A percentile compares a stretch with the other conserved stretches of the same genome.
Conservation (phyloP, 2,329 filamentous ascomycete genomes). For the Chrysoporthe cubensis region DNA sequence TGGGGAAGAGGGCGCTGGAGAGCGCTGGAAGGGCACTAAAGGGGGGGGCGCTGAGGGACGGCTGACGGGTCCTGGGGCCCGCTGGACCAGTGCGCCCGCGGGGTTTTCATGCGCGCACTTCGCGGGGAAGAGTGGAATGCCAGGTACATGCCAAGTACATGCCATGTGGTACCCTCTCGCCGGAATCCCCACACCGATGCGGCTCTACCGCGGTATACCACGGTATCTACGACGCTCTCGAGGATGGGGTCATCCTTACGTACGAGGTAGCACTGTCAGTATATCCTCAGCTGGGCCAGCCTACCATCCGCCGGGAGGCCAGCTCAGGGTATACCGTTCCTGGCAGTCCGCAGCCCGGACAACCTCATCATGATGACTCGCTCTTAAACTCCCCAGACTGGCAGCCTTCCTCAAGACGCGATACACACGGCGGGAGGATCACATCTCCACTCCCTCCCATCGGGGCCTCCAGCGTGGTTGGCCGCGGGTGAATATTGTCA, state of each 20-base stretch:
- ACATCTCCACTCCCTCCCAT: not conserved
- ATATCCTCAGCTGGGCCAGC: no score
- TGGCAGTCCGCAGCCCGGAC: no score
- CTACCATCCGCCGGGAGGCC: no score
- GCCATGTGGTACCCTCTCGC: not conserved
- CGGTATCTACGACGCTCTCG: not conserved
- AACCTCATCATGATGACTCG: not conserved
- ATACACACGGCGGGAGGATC: not conserved
- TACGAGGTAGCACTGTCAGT: no score
- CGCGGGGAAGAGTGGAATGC: slow-evolving; percentile 17
- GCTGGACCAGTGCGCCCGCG: not conserved
- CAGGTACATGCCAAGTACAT: not conserved
- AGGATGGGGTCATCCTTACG: no score
- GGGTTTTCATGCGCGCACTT: not conserved
- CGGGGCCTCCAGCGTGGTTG: not conserved
- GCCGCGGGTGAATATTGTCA: not conserved
- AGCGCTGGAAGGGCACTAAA: not conserved
- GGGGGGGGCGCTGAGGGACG: not conserved
- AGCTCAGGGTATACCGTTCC: no score
- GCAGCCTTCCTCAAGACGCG: not conserved
- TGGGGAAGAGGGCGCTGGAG: not conserved
- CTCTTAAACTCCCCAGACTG: not conserved
- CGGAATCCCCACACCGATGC: not conserved
- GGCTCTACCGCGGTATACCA: not conserved
- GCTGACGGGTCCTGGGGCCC: not conserved